Percentiles rank a stretch among this genome's conserved stretches.
phyloP scores from a whole-genome alignment of 352 stramenopile species.

The Phytophthora citrophthora region DNA sequence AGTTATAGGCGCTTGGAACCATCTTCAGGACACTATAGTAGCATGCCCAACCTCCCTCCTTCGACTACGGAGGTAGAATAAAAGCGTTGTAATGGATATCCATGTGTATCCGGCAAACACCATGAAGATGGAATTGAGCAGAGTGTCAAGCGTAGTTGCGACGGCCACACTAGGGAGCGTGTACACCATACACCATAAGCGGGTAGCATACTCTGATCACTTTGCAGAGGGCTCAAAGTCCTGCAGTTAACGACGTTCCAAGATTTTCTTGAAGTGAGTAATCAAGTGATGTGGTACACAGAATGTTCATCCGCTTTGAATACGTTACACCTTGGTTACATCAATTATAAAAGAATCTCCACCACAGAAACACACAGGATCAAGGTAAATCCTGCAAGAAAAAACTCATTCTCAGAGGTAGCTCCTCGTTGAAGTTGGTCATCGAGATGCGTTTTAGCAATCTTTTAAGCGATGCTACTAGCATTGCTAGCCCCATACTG shows the following conservation, averaged over 20 bases:
- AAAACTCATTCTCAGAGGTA: background rate
- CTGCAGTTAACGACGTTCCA: too few species aligned
- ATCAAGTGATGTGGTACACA: constrained; percentile 1
- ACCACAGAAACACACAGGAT: background rate
- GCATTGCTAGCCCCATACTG: constrained; percentile 4
- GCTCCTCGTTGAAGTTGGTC: constrained; percentile 29
- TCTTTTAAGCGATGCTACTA: too few species aligned
- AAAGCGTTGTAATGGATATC: too few species aligned
- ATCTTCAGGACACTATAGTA: constrained; percentile 11
- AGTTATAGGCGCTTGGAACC: constrained; percentile 21
- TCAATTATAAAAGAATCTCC: background rate
- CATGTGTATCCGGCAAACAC: too few species aligned
- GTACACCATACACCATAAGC: too few species aligned
- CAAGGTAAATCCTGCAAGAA: background rate
- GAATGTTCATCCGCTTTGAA: background rate
- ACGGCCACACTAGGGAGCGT: too few species aligned
- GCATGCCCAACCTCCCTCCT: constrained; percentile 19
- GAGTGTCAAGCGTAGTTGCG: too few species aligned
- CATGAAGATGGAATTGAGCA: too few species aligned
- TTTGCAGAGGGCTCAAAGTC: too few species aligned
- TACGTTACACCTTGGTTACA: background rate
- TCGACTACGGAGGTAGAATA: background rate
- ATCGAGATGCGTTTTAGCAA: constrained; percentile 4
- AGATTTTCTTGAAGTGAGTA: constrained; percentile 20
- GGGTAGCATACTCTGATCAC: too few species aligned